Base-by-base conservation (phyloP, 352 stramenopile species). In the Pythium dissotocum region DNA sequence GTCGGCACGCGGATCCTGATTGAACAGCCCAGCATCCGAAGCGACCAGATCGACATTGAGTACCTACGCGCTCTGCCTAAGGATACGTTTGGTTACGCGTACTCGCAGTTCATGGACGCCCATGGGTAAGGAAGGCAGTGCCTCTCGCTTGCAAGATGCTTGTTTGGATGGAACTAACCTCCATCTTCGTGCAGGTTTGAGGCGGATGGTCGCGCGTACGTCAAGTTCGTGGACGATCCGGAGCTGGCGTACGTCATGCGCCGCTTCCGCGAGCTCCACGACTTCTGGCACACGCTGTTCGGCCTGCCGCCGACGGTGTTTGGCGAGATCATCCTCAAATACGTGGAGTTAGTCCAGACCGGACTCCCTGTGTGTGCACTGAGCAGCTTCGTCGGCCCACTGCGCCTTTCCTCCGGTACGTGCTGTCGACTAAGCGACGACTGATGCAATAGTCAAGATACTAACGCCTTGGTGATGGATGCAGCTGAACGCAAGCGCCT, bases 171-270 rank as follows among this genome's bases (percentile, higher is more conserved):
- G 12, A 30, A 16, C 3, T 38, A n/a, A 16, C 44, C 28, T 7
- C 28, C 13, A 16, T 58, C 28, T 59, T n/a, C 21, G 8, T 48
- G 0, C 49, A 87, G 79, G 18, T 98, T 98, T 68, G 85, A 98
- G 77, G 88, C 95, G 0, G 90, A 98, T 54, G 79, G 81, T 16
- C 93, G 93, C 36, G 77, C 81, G 21, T 79, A 83, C 21, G 93
- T 98, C 49, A 76, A 84, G 78, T 92, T 89, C 70, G 87, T 98
- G 24, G 91, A 98, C 56, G 95, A 99, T 75, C 77, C 88, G 33
- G 94, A 99, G 63, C 82, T 99, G 9, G 92, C 94, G 12, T 99
- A 99, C 76, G 90, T 99, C 10, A 98, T 99, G 93, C 87, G 96
- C 62, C 85, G 94, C 51, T 97, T 98, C 77, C 83, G 96, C 53